Base-by-base conservation (phyloP, 306 rosid genomes). In the Inga laurina region DNA sequence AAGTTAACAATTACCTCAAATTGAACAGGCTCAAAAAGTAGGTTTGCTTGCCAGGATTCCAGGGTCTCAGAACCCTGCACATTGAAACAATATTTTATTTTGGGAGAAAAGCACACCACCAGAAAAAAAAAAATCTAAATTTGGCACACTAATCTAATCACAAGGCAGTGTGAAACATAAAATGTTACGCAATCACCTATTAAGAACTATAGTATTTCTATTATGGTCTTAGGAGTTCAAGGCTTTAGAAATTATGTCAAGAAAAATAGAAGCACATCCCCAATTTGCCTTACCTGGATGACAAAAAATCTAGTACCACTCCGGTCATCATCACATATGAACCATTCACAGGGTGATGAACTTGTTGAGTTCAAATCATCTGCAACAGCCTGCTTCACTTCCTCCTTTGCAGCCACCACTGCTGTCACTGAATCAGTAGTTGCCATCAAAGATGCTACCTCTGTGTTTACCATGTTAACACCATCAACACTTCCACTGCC, bases 11-110 rank as follows among this genome's bases (percentile, higher is more conserved):
- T 71, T 84, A 96, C 99, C 99, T 96, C 99, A 32, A 96, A 96
- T 44, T 91, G 84, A 79, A 94, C 43, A 15, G 99, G 99, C 82
- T 96, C 99, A 39, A 96, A 96, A 64, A 96, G 97, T 68, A 96
- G 90, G 86, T 96, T 96, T 88, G 99, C 99, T 88, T 92, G 94
- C 99, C 99, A 96, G 44, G 99, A 96, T 82, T 94, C 91, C 32
- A 96, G 77, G 69, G 99, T 83, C 70, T 94, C 99, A 13, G 98
- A 96, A 78, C 99, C 99, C 98, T 96, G 87, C 81, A 78, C 15
- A 52, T 80, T 64, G 75, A 76, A n/a, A 14, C 46, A 46, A 51
- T 24, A 51, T 39, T 30, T 22, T 39, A 34, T 39, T 35, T 22
- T 32, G 27, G 82, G 65, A 84, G 80, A 62, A 32, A 49, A 32